Conservation (phyloP, 2,329 filamentous ascomycete genomes). For the Cladosporium halotolerans region DNA sequence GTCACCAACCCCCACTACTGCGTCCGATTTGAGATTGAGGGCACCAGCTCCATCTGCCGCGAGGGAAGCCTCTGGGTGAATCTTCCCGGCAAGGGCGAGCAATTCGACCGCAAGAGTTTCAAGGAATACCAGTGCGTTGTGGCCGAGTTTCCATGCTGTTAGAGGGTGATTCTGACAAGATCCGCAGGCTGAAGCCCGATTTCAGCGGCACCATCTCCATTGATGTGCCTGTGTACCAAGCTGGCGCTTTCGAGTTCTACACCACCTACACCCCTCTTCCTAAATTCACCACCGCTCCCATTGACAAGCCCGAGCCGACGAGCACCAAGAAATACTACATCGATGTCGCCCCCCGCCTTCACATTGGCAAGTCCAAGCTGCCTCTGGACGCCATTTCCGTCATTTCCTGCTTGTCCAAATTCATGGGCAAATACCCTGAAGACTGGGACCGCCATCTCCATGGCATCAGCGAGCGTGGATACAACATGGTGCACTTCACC, state of each 20-base stretch:
- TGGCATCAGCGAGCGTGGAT: constrained; percentile 83
- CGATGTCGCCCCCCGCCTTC: constrained; percentile 79
- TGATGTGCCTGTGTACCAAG: constrained; percentile 72
- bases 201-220: constrained; percentile 91
- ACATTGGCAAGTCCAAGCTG: constrained; percentile 64
- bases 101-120: constrained; percentile 74
- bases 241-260: constrained; percentile 92
- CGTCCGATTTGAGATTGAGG: constrained; percentile 85
- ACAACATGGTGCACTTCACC: constrained; percentile 99
- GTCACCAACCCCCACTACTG: constrained; percentile 65
- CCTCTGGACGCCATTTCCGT: constrained; percentile 83
- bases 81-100: constrained; percentile 68
- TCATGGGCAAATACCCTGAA: constrained; percentile 85
- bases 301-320: constrained; percentile 42
- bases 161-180: constrained; percentile 12
- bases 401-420: constrained; percentile 94
- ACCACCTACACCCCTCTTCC: constrained; percentile 86
- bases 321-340: constrained; percentile 79
- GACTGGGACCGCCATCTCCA: constrained; percentile 87
- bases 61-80: constrained; percentile 96
- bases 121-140: constrained; percentile 77
- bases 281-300: constrained; percentile 57
- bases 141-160: background rate
- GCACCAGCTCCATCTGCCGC: constrained; percentile 90
- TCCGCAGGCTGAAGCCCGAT: constrained; percentile 70